Conservation (phyloP, 495 filamentous ascomycete species). For the Xylaria curta region DNA sequence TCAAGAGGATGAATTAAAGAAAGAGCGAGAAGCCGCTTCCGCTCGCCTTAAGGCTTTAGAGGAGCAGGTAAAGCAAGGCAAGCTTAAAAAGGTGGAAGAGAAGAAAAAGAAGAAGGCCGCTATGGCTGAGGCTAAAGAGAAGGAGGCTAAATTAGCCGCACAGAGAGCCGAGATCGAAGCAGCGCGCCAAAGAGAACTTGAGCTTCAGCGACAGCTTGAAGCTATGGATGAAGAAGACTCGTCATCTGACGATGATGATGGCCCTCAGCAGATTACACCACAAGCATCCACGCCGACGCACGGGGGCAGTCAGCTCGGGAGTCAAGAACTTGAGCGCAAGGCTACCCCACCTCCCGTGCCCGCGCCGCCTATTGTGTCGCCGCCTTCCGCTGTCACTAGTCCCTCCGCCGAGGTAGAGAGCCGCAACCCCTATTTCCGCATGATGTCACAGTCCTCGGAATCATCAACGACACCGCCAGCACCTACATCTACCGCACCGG, state of each 20-base stretch:
- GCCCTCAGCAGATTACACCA: constrained; percentile 77
- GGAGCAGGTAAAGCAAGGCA: constrained; percentile 91
- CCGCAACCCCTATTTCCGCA: constrained; percentile 58
- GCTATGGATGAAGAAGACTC: constrained; percentile 75
- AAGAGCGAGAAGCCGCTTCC: constrained; percentile 80
- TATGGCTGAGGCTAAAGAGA: constrained; percentile 82
- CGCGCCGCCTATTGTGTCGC: constrained; percentile 47
- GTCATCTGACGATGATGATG: constrained; percentile 88
- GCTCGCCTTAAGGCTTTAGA: constrained; percentile 87
- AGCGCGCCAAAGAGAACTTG: constrained; percentile 84
- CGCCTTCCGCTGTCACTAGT: constrained; percentile 51
- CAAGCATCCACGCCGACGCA: constrained; percentile 82
- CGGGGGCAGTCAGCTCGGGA: constrained; percentile 55
- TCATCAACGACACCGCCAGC: constrained; percentile 52
- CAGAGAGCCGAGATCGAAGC: constrained; percentile 93
- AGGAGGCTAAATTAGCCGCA: constrained; percentile 81
- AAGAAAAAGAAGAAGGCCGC: constrained; percentile 90
- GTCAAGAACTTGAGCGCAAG: constrained; percentile 60
- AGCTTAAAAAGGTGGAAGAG: constrained; percentile 97
- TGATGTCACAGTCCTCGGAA: constrained; percentile 58
- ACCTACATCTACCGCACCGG: constrained; percentile 48
- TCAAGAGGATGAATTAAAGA: constrained; percentile 79
- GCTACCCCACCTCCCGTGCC: constrained; percentile 54
- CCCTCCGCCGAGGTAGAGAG: constrained; percentile 56
- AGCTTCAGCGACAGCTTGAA: constrained; percentile 86